These are phyloP conservation scores for Rhododendron vialii DNA, from an alignment of 148 eudicot species.

Conservation along the genomic window DNA sequence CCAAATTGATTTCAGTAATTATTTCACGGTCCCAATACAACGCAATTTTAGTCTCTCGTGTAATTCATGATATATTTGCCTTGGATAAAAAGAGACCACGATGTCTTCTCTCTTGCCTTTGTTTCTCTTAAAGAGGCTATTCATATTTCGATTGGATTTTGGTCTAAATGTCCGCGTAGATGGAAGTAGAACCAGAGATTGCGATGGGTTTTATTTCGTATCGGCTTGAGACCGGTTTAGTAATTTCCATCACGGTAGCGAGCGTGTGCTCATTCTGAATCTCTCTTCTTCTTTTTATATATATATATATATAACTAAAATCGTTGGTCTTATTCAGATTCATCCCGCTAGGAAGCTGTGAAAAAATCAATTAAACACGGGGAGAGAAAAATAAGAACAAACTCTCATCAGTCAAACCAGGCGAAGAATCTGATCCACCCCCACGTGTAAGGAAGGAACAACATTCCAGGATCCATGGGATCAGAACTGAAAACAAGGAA, in stretches of 20 bases:
- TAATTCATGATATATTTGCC: background rate
- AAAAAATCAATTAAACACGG: background rate
- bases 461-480: conserved; percentile 16
- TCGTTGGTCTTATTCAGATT: too few species aligned
- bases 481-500: conserved; percentile 19
- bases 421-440: background rate
- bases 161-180: too few species aligned
- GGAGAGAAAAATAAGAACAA: background rate
- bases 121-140: too few species aligned
- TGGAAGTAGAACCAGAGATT: too few species aligned
- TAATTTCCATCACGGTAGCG: too few species aligned
- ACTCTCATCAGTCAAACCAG: background rate
- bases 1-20: background rate
- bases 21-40: background rate
- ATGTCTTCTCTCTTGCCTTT: background rate
- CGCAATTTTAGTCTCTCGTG: background rate
- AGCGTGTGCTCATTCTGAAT: too few species aligned
- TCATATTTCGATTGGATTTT: too few species aligned
- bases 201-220: too few species aligned
- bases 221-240: too few species aligned
- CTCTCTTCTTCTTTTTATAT: too few species aligned
- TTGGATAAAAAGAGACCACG: background rate
- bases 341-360: background rate
- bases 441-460: background rate
- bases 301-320: too few species aligned